Evolutionary conservation across 768 basidiomycete genomes (phyloP).

Genomic region (Boletus reticulatus): DNA sequence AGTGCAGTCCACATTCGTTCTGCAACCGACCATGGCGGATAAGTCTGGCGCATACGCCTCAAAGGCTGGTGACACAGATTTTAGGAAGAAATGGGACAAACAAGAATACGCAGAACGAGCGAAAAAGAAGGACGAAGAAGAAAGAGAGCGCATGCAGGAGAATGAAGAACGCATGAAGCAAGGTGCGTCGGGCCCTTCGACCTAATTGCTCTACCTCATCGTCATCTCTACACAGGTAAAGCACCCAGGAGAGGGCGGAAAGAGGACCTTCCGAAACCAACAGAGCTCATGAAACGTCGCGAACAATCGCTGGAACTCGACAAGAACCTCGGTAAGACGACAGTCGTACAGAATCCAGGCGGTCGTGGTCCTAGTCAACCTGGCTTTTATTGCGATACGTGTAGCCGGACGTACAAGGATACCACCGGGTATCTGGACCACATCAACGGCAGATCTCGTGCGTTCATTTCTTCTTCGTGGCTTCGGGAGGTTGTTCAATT

Average conservation of each 20-base stretch:
- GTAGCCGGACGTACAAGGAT: constrained; percentile 91
- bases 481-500: not conserved
- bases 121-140: constrained; percentile 75
- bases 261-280: constrained; percentile 89
- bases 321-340: constrained; percentile 93
- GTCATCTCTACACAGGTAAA: constrained; percentile 58
- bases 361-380: constrained; percentile 87
- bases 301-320: constrained; percentile 85
- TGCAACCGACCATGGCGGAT: constrained; percentile 23
- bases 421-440: constrained; percentile 94
- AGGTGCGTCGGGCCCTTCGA: constrained; percentile 43
- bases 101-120: constrained; percentile 86
- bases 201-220: not conserved
- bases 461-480: constrained; percentile 33
- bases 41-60: constrained; percentile 36
- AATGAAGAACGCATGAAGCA: constrained; percentile 83
- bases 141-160: constrained; percentile 79
- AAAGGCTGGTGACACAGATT: constrained; percentile 62
- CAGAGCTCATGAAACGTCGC: constrained; percentile 88
- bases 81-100: constrained; percentile 93
- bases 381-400: constrained; percentile 92
- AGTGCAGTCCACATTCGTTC: not conserved
- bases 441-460: constrained; percentile 91
- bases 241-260: constrained; percentile 61
- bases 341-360: constrained; percentile 85